Conservation (phyloP, 208 protist genomes). For the Kentomonas sorsogonicus region DNA sequence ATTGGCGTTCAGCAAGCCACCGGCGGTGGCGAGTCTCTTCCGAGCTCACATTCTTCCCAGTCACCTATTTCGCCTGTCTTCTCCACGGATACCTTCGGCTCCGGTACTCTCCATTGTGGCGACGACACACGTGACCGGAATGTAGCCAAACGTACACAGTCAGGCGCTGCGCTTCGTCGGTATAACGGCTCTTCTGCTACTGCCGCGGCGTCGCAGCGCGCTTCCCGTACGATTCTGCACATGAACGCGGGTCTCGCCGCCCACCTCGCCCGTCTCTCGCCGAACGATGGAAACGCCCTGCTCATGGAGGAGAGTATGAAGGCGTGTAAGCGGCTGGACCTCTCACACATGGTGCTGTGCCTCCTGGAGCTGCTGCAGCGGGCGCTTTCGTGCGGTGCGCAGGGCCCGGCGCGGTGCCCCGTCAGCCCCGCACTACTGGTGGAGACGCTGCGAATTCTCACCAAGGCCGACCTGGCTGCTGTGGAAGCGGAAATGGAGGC, state of each 20-base stretch:
- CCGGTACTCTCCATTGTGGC: too few relatives aligned
- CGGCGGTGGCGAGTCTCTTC: background rate
- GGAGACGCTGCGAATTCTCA: constrained; percentile 17
- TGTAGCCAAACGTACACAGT: too few relatives aligned
- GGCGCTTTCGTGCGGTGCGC: constrained; percentile 13
- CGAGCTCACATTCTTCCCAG: background rate
- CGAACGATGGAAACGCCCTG: constrained; percentile 15
- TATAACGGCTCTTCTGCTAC: too few relatives aligned
- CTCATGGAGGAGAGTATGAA: constrained; percentile 26
- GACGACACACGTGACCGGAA: too few relatives aligned
- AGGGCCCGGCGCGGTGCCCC: background rate
- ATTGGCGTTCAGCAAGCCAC: constrained; percentile 2
- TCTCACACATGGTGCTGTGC: constrained; percentile 44
- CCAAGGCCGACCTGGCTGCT: constrained; percentile 22
- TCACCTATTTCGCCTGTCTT: too few relatives aligned
- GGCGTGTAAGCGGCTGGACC: constrained; percentile 20
- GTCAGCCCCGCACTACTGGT: constrained; percentile 22
- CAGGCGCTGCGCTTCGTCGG: too few relatives aligned
- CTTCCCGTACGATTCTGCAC: too few relatives aligned
- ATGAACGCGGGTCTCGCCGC: too few relatives aligned
- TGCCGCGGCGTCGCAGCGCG: too few relatives aligned
- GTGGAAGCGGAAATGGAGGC: constrained; percentile 18
- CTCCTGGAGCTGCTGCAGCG: constrained; percentile 39
- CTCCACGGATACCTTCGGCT: too few relatives aligned
- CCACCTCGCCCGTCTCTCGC: constrained; percentile 18